phyloP scores from a whole-genome alignment of 2,329 filamentous ascomycete genomes.

The Pestalotiopsis sp. region DNA sequence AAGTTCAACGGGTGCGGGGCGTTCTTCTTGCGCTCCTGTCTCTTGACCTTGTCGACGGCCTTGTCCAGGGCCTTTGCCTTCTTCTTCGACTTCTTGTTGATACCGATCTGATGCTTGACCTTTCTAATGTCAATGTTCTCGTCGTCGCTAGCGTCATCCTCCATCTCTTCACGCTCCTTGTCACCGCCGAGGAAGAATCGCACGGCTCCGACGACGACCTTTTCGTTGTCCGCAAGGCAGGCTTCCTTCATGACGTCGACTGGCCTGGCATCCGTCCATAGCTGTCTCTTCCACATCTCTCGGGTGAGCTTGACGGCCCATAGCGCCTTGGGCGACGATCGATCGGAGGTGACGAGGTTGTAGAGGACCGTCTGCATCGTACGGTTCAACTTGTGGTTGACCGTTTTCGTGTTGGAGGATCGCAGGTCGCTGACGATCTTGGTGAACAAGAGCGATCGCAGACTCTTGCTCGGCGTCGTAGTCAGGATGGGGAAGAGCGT shows the following conservation, averaged over 20 bases:
- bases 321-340: slow-evolving; percentile 80
- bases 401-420: slow-evolving; percentile 82
- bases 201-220: slow-evolving; percentile 84
- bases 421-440: slow-evolving; percentile 93
- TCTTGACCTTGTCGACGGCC: slow-evolving; percentile 81
- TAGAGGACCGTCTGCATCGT: slow-evolving; percentile 92
- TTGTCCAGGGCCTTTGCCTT: slow-evolving; percentile 76
- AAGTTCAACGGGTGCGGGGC: slow-evolving; percentile 91
- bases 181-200: slow-evolving; percentile 96
- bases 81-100: slow-evolving; percentile 98
- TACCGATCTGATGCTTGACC: slow-evolving; percentile 80
- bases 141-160: slow-evolving; percentile 86
- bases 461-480: slow-evolving; percentile 86
- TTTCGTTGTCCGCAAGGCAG: slow-evolving; percentile 85
- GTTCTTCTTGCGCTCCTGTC: slow-evolving; percentile 83
- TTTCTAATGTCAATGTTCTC: slow-evolving; percentile 78
- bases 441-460: slow-evolving; percentile 76
- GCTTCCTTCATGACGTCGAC: slow-evolving; percentile 96
- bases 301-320: slow-evolving; percentile 96
- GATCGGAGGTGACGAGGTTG: slow-evolving; percentile 86
- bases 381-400: slow-evolving; percentile 90
- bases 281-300: slow-evolving; percentile 90
- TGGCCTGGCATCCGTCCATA: slow-evolving; percentile 92
- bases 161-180: slow-evolving; percentile 90
- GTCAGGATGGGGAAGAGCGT: slow-evolving; percentile 94